A percentile compares a stretch with the other conserved stretches of the same genome.
These are phyloP conservation scores for Russula earlei DNA, from an alignment of 768 basidiomycete genomes.

Conservation along the genomic window DNA sequence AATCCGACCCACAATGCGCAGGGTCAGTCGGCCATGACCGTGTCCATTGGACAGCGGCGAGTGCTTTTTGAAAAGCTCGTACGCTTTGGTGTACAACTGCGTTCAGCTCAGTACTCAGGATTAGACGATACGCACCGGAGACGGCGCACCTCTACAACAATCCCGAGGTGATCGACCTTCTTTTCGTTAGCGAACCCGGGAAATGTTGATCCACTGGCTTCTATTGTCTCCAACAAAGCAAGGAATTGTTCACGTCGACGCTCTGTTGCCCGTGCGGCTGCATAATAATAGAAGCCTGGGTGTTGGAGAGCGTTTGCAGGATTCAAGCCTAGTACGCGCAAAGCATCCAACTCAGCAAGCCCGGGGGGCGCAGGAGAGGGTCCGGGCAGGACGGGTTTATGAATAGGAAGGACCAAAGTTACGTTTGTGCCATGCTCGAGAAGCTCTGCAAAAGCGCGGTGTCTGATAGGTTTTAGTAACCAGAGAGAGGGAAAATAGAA, in stretches of 20 bases:
- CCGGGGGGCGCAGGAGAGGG: constrained; percentile 26
- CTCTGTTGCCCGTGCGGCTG: constrained; percentile 81
- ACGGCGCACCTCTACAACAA: constrained; percentile 66
- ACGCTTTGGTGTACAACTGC: constrained; percentile 88
- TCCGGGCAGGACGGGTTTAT: constrained; percentile 33
- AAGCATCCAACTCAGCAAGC: constrained; percentile 43
- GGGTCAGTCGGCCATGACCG: constrained; percentile 68
- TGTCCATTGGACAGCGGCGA: constrained; percentile 31
- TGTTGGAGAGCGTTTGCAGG: constrained; percentile 81
- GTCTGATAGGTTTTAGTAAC: constrained; percentile 36
- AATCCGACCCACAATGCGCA: constrained; percentile 89
- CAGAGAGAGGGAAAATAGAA: neutral
- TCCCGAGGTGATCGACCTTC: constrained; percentile 79
- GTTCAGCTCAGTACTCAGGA: neutral
- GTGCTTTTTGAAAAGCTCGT: constrained; percentile 86
- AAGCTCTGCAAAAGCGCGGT: constrained; percentile 85
- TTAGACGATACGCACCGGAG: neutral
- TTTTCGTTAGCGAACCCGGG: constrained; percentile 85
- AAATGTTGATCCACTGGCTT: constrained; percentile 35
- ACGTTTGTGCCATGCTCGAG: constrained; percentile 71
- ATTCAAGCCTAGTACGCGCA: constrained; percentile 60
- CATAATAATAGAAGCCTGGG: constrained; percentile 87
- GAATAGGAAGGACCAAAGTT: constrained; percentile 51
- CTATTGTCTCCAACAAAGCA: constrained; percentile 43
- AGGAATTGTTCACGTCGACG: constrained; percentile 61